Evolutionary conservation across 768 basidiomycete species (phyloP).

Genomic region (Rhodotorula taiwanensis): DNA sequence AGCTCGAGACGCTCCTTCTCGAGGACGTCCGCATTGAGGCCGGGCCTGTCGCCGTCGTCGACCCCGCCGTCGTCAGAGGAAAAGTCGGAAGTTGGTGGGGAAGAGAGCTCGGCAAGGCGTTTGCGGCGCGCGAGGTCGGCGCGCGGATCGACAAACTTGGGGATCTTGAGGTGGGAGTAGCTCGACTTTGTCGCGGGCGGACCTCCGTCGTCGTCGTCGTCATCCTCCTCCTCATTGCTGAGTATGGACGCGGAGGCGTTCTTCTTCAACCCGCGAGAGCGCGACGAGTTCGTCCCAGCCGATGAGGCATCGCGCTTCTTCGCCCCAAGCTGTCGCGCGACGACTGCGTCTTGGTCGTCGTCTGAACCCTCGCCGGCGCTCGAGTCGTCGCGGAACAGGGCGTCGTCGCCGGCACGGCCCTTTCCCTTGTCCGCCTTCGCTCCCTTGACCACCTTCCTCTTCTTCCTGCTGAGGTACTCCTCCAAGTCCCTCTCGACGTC

Average conservation of each 20-base stretch:
- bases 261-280: too few species aligned
- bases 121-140: not conserved
- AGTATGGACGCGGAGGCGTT: too few species aligned
- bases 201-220: not conserved
- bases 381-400: too few species aligned
- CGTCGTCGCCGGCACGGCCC: too few species aligned
- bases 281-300: too few species aligned
- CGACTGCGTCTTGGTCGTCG: too few species aligned
- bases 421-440: too few species aligned
- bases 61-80: conserved; percentile 10
- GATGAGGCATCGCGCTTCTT: too few species aligned
- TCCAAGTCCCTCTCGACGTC: not conserved
- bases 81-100: conserved; percentile 22
- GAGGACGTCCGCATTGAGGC: not conserved
- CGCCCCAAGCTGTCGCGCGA: too few species aligned
- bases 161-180: conserved; percentile 4
- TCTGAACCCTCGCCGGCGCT: too few species aligned
- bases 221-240: not conserved
- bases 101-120: conserved; percentile 3
- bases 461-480: not conserved
- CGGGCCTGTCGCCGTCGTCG: not conserved
- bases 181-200: not conserved
- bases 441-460: not conserved
- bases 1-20: not conserved
- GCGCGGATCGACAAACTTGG: conserved; percentile 20